A percentile compares a stretch with the other conserved stretches of the same genome.
These are phyloP conservation scores for Zasmidium citrigriseum DNA, from an alignment of 2,329 filamentous ascomycete genomes.

Conservation along the genomic window DNA sequence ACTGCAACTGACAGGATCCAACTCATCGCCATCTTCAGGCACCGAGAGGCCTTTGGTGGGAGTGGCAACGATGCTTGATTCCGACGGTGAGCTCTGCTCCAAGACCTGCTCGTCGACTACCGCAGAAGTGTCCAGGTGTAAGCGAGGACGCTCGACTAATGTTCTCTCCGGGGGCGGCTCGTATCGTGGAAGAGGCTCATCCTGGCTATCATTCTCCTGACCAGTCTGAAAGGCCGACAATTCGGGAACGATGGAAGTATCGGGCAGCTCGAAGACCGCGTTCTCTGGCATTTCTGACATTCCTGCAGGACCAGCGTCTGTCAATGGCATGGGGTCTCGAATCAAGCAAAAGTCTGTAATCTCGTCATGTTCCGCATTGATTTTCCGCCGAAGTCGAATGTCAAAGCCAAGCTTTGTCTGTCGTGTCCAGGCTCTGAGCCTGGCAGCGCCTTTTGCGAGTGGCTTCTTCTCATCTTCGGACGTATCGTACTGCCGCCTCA, in stretches of 20 bases:
- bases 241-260: slow-evolving; percentile 6
- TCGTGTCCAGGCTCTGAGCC: slow-evolving; percentile 20
- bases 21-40: too few species aligned
- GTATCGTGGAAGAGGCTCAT: slow-evolving; percentile 8
- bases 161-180: not conserved
- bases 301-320: not conserved
- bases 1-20: too few species aligned
- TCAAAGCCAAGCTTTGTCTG: slow-evolving; percentile 19
- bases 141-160: not conserved
- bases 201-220: not conserved
- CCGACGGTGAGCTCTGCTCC: slow-evolving; percentile 2
- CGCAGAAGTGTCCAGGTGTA: not conserved
- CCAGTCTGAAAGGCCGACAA: slow-evolving; percentile 1
- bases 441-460: slow-evolving; percentile 18
- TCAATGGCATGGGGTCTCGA: not conserved
- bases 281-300: slow-evolving; percentile 8
- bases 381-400: slow-evolving; percentile 15
- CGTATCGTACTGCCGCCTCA: slow-evolving; percentile 15
- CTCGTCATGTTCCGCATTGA: slow-evolving; percentile 12
- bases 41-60: slow-evolving; percentile 4
- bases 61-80: slow-evolving; percentile 7
- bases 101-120: not conserved
- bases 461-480: slow-evolving; percentile 2
- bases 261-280: slow-evolving; percentile 15
- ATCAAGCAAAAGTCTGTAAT: slow-evolving; percentile 16